Evolutionary conservation across 768 basidiomycete species (phyloP).

Genomic region (Amanita thiersii): DNA sequence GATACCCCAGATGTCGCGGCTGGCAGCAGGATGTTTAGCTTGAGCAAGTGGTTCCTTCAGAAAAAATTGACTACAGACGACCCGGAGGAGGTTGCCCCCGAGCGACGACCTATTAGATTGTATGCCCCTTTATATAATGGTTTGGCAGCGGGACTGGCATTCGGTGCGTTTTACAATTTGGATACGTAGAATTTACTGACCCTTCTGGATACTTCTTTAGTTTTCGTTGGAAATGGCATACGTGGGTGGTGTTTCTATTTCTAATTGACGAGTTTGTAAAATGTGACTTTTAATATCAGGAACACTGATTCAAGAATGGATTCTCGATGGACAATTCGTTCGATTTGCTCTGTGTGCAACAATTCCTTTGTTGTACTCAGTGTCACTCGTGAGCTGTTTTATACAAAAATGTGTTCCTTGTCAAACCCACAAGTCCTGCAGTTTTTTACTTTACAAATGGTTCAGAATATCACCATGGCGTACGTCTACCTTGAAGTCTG

Average conservation of each 20-base stretch:
- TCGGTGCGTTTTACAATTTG: too few relatives aligned
- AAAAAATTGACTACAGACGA: not conserved
- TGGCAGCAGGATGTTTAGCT: not conserved
- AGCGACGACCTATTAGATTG: slow-evolving; percentile 23
- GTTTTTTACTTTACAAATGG: slow-evolving; percentile 73
- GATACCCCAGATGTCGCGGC: not conserved
- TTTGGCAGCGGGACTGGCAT: slow-evolving; percentile 42
- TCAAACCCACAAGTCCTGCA: slow-evolving; percentile 19
- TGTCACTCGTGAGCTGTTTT: slow-evolving; percentile 43
- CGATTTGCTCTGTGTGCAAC: slow-evolving; percentile 60
- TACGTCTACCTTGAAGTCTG: slow-evolving; percentile 19
- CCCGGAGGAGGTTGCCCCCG: not conserved
- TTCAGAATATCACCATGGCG: slow-evolving; percentile 63
- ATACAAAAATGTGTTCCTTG: slow-evolving; percentile 15
- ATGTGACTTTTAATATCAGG: slow-evolving; percentile 10
- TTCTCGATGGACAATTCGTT: slow-evolving; percentile 48
- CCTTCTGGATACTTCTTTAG: slow-evolving; percentile 25
- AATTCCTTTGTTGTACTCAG: slow-evolving; percentile 63
- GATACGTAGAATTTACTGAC: slow-evolving; percentile 22
- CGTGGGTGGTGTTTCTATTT: slow-evolving; percentile 27
- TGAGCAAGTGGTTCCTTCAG: slow-evolving; percentile 1
- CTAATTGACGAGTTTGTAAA: not conserved
- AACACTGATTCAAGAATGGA: slow-evolving; percentile 56
- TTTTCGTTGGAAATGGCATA: slow-evolving; percentile 59
- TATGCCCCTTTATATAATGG: slow-evolving; percentile 71